Evolutionary conservation across 768 basidiomycete species (phyloP).

Genomic region (Tricholoma matsutake): DNA sequence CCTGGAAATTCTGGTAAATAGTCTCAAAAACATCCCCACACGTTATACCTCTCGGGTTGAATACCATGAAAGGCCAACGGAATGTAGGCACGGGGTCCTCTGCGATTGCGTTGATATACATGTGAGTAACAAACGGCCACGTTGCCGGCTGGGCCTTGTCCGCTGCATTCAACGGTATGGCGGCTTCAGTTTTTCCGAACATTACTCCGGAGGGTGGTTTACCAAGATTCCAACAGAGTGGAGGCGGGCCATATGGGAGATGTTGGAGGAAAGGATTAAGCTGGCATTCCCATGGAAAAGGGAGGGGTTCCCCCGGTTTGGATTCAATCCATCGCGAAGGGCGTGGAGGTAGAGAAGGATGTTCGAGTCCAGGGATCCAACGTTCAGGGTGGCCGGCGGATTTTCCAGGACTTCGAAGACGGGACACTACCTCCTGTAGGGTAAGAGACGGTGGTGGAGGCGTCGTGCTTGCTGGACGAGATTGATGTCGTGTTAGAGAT

Average conservation of each 20-base stretch:
- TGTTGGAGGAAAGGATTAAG: slow-evolving; percentile 59
- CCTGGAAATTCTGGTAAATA: slow-evolving; percentile 43
- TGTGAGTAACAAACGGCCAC: slow-evolving; percentile 52
- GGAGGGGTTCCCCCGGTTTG: slow-evolving; percentile 32
- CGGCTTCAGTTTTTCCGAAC: slow-evolving; percentile 26
- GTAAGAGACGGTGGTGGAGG: slow-evolving; percentile 19
- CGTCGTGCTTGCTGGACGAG: slow-evolving; percentile 19
- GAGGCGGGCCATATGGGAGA: slow-evolving; percentile 34
- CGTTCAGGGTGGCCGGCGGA: slow-evolving; percentile 35
- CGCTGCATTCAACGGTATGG: slow-evolving; percentile 29
- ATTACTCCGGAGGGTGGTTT: slow-evolving; percentile 20
- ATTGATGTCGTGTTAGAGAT: not conserved
- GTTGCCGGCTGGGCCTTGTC: slow-evolving; percentile 63
- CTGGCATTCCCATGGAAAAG: slow-evolving; percentile 48
- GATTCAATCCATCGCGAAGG: slow-evolving; percentile 46
- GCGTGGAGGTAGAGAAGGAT: slow-evolving; percentile 48
- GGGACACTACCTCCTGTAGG: slow-evolving; percentile 30
- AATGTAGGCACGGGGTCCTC: slow-evolving; percentile 47
- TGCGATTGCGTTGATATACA: slow-evolving; percentile 53
- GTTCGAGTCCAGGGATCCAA: slow-evolving; percentile 47
- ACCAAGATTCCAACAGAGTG: slow-evolving; percentile 49
- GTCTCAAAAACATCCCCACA: slow-evolving; percentile 49
- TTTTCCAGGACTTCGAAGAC: slow-evolving; percentile 29
- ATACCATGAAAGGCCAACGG: slow-evolving; percentile 55
- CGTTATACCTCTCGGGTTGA: slow-evolving; percentile 44